A percentile compares a stretch with the other conserved stretches of the same genome.
Conservation (phyloP, 2,329 filamentous ascomycete species). For the Stachybotrys chartarum region DNA sequence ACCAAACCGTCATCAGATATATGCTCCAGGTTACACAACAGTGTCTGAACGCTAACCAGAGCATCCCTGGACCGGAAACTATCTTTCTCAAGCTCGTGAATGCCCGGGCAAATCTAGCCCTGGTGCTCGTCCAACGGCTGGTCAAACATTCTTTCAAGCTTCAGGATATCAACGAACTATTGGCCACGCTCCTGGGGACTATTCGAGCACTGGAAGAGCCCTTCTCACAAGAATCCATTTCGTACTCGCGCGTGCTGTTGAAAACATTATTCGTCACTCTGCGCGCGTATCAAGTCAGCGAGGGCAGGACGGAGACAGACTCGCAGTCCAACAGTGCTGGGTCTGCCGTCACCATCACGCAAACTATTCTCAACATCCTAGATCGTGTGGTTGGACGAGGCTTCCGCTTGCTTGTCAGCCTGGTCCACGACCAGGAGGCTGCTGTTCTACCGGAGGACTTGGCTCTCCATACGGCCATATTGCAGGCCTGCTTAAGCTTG, state of each 20-base stretch:
- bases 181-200: constrained; percentile 43
- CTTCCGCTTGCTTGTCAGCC: constrained; percentile 72
- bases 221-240: constrained; percentile 42
- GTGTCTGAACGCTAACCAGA: constrained; percentile 72
- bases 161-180: constrained; percentile 43
- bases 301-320: constrained; percentile 19
- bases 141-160: constrained; percentile 48
- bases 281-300: constrained; percentile 48
- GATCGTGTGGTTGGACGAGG: constrained; percentile 73
- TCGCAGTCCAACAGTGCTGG: constrained; percentile 24
- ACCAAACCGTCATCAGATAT: constrained; percentile 53
- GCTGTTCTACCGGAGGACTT: constrained; percentile 67
- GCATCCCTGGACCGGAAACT: constrained; percentile 63
- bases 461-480: constrained; percentile 75
- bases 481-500: constrained; percentile 76
- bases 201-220: constrained; percentile 48
- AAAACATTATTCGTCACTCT: constrained; percentile 80
- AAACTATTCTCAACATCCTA: constrained; percentile 70
- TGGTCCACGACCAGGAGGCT: constrained; percentile 70
- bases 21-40: constrained; percentile 69
- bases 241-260: constrained; percentile 77
- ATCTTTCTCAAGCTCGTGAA: constrained; percentile 77
- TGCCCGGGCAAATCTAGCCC: constrained; percentile 69
- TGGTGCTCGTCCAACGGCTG: constrained; percentile 75
- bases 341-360: constrained; percentile 38